phyloP scores from a whole-genome alignment of 2,329 filamentous ascomycete genomes.

The Hypoxylon sp. region DNA sequence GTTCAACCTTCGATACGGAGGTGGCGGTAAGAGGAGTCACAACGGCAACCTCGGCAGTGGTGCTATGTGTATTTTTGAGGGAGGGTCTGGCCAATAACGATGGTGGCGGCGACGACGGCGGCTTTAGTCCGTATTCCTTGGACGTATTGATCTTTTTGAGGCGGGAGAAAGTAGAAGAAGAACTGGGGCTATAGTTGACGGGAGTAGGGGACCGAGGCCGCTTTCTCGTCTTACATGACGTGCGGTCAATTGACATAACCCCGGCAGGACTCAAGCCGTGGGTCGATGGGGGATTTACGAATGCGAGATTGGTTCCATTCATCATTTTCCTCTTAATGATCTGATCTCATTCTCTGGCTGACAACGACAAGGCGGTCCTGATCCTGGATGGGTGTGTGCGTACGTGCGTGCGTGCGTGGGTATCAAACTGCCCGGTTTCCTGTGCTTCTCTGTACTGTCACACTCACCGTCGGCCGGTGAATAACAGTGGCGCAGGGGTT shows the following conservation, averaged over 20 bases:
- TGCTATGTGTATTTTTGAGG: conserved; percentile 18
- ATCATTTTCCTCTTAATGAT: conserved; percentile 37
- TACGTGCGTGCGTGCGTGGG: conserved; percentile 4
- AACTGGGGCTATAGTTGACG: conserved; percentile 28
- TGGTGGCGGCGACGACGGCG: conserved; percentile 17
- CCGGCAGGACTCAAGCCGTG: conserved; percentile 28
- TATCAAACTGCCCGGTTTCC: conserved; percentile 39
- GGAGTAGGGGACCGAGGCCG: conserved; percentile 30
- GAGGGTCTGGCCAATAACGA: conserved; percentile 31
- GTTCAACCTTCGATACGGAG: conserved; percentile 19
- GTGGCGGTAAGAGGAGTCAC: conserved; percentile 24
- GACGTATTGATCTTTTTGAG: conserved; percentile 32
- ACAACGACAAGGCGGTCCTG: conserved; percentile 19
- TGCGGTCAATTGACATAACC: conserved; percentile 38
- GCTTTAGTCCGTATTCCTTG: conserved; percentile 14
- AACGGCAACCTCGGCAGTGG: conserved; percentile 22
- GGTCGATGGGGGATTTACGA: conserved; percentile 29
- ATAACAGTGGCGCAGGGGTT: conserved; percentile 30
- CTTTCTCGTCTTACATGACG: conserved; percentile 42
- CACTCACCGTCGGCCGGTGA: conserved; percentile 39
- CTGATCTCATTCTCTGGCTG: conserved; percentile 37
- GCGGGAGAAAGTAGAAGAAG: conserved; percentile 25
- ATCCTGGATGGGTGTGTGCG: conserved; percentile 15
- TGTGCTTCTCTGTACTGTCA: conserved; percentile 31
- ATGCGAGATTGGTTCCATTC: conserved; percentile 35